These are phyloP conservation scores for Coemansia sp. DNA, from an alignment of 371 early-diverging fungal species.

Conservation along the genomic window DNA sequence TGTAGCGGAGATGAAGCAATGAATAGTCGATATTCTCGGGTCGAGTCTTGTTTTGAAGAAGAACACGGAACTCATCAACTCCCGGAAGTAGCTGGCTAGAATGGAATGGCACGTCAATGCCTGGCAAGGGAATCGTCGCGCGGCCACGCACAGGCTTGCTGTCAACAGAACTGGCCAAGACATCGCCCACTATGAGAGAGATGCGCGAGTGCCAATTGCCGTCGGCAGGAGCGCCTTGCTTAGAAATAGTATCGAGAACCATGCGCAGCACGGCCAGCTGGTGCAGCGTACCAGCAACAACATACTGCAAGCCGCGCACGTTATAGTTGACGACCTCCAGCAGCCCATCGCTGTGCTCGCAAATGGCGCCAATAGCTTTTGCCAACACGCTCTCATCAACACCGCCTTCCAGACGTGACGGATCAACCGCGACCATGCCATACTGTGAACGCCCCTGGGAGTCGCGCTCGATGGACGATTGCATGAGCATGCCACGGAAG, in stretches of 20 bases:
- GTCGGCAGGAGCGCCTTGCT: slow-evolving; percentile 35
- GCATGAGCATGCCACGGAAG: slow-evolving; percentile 97
- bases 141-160: background rate
- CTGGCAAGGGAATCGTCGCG: slow-evolving; percentile 88
- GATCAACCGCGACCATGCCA: slow-evolving; percentile 95
- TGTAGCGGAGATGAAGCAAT: too few species aligned
- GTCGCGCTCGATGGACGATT: slow-evolving; percentile 88
- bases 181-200: background rate
- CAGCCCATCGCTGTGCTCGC: slow-evolving; percentile 62
- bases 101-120: slow-evolving; percentile 97
- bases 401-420: slow-evolving; percentile 79
- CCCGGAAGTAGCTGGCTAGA: too few species aligned
- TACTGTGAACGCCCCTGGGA: slow-evolving; percentile 80
- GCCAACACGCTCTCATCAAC: slow-evolving; percentile 75
- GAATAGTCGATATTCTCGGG: too few species aligned
- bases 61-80: too few species aligned
- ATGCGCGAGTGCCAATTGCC: slow-evolving; percentile 59
- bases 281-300: slow-evolving; percentile 84
- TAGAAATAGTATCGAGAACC: slow-evolving; percentile 67
- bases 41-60: too few species aligned
- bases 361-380: slow-evolving; percentile 78
- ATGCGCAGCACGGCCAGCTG: slow-evolving; percentile 77
- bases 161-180: background rate
- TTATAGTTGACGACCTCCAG: slow-evolving; percentile 96
- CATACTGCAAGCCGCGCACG: slow-evolving; percentile 95